Conservation (phyloP, 2,329 filamentous ascomycete species). For the Trichophyton verrucosum region DNA sequence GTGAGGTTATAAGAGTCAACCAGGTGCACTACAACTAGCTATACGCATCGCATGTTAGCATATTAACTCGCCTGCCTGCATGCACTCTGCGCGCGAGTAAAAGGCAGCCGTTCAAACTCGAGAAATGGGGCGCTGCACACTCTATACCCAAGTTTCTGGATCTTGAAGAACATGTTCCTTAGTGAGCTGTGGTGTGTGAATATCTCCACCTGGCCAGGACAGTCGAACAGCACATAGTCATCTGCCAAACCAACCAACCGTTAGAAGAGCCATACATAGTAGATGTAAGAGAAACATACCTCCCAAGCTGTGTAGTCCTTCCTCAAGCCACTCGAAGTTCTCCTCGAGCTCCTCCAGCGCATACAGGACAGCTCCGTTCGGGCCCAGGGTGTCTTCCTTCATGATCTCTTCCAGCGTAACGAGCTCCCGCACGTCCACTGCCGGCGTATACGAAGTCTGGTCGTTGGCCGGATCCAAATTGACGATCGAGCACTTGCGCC, state of each 20-base stretch:
- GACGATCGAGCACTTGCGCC: constrained; percentile 84
- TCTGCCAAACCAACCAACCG: constrained; percentile 34
- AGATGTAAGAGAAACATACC: constrained; percentile 25
- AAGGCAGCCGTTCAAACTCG: not conserved
- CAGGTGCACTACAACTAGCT: constrained; percentile 89
- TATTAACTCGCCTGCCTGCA: not conserved
- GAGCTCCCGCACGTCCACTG: constrained; percentile 78
- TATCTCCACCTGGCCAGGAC: constrained; percentile 90
- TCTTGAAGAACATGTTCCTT: constrained; percentile 77
- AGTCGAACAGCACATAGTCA: constrained; percentile 91
- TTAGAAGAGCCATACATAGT: not conserved
- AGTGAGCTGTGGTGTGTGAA: constrained; percentile 92
- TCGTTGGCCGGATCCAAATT: constrained; percentile 98
- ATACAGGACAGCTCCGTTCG: constrained; percentile 85
- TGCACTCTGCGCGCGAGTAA: too few species aligned
- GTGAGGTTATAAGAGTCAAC: constrained; percentile 91
- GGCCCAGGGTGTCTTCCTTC: constrained; percentile 77
- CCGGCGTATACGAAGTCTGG: constrained; percentile 73
- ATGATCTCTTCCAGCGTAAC: constrained; percentile 92
- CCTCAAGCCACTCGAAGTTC: constrained; percentile 84
- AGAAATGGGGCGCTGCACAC: constrained; percentile 42
- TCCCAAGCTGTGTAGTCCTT: constrained; percentile 62
- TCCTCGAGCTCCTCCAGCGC: constrained; percentile 90
- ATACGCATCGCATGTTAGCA: constrained; percentile 11
- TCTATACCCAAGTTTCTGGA: constrained; percentile 85